Conservation (phyloP, 768 basidiomycete genomes). For the Cystoderma amianthinum region DNA sequence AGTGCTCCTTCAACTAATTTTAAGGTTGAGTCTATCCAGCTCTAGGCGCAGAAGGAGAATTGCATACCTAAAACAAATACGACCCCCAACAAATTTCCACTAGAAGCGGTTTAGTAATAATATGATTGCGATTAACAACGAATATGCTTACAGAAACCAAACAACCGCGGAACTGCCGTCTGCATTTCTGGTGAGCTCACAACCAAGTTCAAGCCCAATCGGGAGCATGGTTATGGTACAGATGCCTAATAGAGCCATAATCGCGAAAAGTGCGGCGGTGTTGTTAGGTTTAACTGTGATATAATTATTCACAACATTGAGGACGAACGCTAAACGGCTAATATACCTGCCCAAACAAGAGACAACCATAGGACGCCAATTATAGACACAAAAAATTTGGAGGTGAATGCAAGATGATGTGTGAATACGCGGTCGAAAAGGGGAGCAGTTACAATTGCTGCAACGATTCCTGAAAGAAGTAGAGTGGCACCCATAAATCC, state of each 20-base stretch:
- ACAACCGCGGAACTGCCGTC: conserved; percentile 71
- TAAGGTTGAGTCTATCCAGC: background rate
- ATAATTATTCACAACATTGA: background rate
- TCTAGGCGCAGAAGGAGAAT: background rate
- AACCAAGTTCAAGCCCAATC: conserved; percentile 69
- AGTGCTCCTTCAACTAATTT: conserved; percentile 51
- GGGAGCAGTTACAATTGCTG: conserved; percentile 63
- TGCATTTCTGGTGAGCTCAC: conserved; percentile 74
- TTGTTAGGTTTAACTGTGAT: conserved; percentile 56
- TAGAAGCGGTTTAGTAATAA: conserved; percentile 16
- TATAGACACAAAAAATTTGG: conserved; percentile 55
- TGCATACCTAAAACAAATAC: conserved; percentile 54
- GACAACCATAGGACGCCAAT: conserved; percentile 61
- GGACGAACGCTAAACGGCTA: background rate
- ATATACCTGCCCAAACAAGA: conserved; percentile 74
- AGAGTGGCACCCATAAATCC: conserved; percentile 67
- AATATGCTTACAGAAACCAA: conserved; percentile 57
- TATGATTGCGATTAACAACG: background rate
- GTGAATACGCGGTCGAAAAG: conserved; percentile 82
- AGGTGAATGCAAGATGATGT: conserved; percentile 53
- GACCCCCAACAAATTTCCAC: conserved; percentile 61
- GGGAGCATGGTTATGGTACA: conserved; percentile 67
- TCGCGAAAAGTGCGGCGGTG: conserved; percentile 48
- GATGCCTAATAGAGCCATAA: conserved; percentile 66
- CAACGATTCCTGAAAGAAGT: conserved; percentile 64